Base-by-base conservation (phyloP, 169 alveolate genomes). In the Babesia bovis region DNA sequence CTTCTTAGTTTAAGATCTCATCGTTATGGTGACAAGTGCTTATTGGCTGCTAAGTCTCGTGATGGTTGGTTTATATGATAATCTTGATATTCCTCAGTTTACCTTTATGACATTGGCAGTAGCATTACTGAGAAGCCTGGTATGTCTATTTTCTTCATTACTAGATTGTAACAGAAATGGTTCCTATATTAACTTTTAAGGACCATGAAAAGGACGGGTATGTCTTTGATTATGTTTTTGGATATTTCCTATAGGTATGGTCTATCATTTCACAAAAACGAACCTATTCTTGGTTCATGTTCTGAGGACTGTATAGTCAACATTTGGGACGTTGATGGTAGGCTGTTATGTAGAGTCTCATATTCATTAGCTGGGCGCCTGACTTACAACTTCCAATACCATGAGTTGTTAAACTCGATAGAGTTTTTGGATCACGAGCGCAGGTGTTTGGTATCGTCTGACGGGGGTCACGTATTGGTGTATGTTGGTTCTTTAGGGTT, bases 151-250 rank as follows among this genome's bases (percentile, higher is more conserved):
- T 13, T 13, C n/a, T 9, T 7, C 45, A 38, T 38, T 9, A 9
- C 7, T 38, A 7, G 7, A 13, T 38, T 38, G 7, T 38, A 9
- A n/a, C 69, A 70, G 84, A 81, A 26, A 28, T 70, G 44, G 45
- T 59, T 30, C 85, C 83, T 15, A 19, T 60, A 10, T 26, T 32
- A 23, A 59, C 52, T 12, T 71, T 81, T 32, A 12, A 28, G 25
- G 88, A 72, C 13, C 84, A 69, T 52, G 51, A 52, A 25, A 45
- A 60, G 28, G 85, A 70, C 55, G 88, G 88, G 88, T 81, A 70
- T 26, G 45, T 7, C n/a, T n/a, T n/a, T n/a, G n/a, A n/a, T n/a
- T n/a, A n/a, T n/a, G n/a, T n/a, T n/a, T n/a, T n/a, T n/a, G n/a
- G n/a, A n/a, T n/a, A n/a, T n/a, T n/a, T n/a, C n/a, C 21, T 41